These are phyloP conservation scores for Boletus albobrunnescens DNA, from an alignment of 1,284 basidiomycete genomes.

Conservation along the genomic window DNA sequence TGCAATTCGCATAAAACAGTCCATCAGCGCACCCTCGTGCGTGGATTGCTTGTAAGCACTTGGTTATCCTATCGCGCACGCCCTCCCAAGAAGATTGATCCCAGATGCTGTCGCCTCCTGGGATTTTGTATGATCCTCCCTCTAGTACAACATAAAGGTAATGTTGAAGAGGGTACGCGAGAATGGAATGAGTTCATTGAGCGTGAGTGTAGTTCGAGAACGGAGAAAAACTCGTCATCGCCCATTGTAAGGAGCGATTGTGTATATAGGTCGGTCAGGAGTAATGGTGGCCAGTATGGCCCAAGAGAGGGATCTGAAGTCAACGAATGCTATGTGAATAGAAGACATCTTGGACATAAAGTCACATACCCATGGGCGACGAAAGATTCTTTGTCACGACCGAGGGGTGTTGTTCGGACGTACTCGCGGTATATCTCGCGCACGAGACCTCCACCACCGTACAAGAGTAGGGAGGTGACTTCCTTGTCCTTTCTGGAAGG, in stretches of 20 bases:
- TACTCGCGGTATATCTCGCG: constrained; percentile 71
- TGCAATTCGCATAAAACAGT: background rate
- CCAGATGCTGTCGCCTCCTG: constrained; percentile 43
- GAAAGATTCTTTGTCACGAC: constrained; percentile 46
- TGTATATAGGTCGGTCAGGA: constrained; percentile 82
- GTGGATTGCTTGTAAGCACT: constrained; percentile 75
- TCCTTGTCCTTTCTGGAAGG: constrained; percentile 54
- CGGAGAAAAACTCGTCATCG: constrained; percentile 90
- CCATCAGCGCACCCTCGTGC: constrained; percentile 72
- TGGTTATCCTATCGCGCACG: constrained; percentile 66
- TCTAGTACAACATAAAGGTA: constrained; percentile 79
- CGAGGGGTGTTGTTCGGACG: constrained; percentile 57
- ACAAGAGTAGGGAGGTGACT: constrained; percentile 46
- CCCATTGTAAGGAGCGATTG: constrained; percentile 88
- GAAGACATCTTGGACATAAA: constrained; percentile 12
- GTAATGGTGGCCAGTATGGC: constrained; percentile 59
- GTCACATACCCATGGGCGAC: constrained; percentile 38
- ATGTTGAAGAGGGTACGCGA: constrained; percentile 73
- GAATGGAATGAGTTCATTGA: constrained; percentile 79
- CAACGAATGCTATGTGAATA: background rate
- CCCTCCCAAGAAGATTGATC: constrained; percentile 33
- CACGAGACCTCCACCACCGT: constrained; percentile 57
- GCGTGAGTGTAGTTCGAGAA: constrained; percentile 44
- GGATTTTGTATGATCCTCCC: constrained; percentile 49
- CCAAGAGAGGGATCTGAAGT: constrained; percentile 44